phyloP scores from a whole-genome alignment of 2,329 filamentous ascomycete genomes.

The Massarina eburnea region DNA sequence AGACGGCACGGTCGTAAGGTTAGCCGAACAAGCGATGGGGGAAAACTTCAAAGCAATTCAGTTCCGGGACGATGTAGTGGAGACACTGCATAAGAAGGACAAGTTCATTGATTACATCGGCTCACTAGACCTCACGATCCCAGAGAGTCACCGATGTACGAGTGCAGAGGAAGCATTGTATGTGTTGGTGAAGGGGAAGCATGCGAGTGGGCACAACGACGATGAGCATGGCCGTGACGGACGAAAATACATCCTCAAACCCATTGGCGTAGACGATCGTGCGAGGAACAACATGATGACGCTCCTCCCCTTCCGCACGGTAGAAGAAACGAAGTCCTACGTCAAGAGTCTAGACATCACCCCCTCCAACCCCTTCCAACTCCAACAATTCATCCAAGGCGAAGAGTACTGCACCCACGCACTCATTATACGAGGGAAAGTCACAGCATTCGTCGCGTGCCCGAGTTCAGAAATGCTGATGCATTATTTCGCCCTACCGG shows the following conservation, averaged over 20 bases:
- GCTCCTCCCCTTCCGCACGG: constrained; percentile 59
- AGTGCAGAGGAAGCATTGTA: constrained; percentile 56
- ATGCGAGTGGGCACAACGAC: background rate
- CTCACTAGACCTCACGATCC: constrained; percentile 45
- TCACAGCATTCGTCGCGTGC: constrained; percentile 69
- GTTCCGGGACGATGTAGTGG: constrained; percentile 59
- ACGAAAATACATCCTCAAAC: constrained; percentile 66
- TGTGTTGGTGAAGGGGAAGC: constrained; percentile 47
- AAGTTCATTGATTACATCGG: constrained; percentile 63
- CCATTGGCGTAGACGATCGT: constrained; percentile 62
- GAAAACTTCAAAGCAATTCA: constrained; percentile 66
- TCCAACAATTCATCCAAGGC: constrained; percentile 67
- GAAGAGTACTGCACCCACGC: constrained; percentile 73
- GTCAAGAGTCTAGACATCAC: constrained; percentile 60
- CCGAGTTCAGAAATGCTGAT: constrained; percentile 64
- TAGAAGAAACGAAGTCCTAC: constrained; percentile 57
- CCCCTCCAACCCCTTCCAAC: constrained; percentile 60
- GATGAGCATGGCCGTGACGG: background rate
- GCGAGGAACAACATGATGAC: constrained; percentile 63
- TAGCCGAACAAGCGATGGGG: constrained; percentile 36
- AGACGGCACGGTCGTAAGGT: constrained; percentile 62
- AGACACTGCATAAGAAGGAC: constrained; percentile 65
- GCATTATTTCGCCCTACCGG: constrained; percentile 64
- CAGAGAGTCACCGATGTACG: constrained; percentile 54
- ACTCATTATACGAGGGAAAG: constrained; percentile 64